Evolutionary conservation across 257 asterid genomes (phyloP).

Genomic region (Capsicum rhomboideum): DNA sequence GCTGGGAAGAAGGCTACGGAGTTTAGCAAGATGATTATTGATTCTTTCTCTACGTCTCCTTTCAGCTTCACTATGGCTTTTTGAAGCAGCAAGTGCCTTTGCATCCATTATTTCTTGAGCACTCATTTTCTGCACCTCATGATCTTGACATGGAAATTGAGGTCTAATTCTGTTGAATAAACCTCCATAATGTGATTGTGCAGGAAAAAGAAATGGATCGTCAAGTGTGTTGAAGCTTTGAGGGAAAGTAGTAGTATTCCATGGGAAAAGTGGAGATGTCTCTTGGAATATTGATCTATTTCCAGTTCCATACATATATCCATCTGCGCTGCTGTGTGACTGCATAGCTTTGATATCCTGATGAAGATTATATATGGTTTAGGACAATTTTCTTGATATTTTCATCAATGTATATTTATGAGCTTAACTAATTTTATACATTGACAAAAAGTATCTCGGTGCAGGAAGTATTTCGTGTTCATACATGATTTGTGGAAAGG

Average conservation of each 20-base stretch:
- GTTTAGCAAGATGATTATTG: conserved; percentile 77
- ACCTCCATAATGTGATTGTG: conserved; percentile 38
- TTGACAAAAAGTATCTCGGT: background rate
- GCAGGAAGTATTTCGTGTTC: background rate
- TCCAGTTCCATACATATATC: background rate
- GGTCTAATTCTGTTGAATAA: conserved; percentile 6
- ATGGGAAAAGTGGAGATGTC: conserved; percentile 14
- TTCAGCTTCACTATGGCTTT: conserved; percentile 94
- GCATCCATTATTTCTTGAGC: conserved; percentile 95
- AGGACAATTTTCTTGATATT: conserved; percentile 18
- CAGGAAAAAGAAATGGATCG: conserved; percentile 44
- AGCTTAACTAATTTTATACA: background rate
- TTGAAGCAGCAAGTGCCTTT: conserved; percentile 88
- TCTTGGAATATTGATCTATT: background rate
- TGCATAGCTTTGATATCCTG: conserved; percentile 39
- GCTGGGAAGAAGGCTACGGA: conserved; percentile 79
- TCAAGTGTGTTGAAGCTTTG: background rate
- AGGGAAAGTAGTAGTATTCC: background rate
- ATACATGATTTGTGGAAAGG: background rate
- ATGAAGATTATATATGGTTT: conserved; percentile 5
- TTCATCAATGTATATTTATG: background rate
- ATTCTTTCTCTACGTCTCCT: conserved; percentile 84
- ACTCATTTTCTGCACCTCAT: conserved; percentile 77
- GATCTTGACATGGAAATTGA: conserved; percentile 45
- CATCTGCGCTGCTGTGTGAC: conserved; percentile 15